Evolutionary conservation across 257 asterid genomes (phyloP), one percentile per base, ranked within the genome.

Genomic region (Marsdenia floribunda): DNA sequence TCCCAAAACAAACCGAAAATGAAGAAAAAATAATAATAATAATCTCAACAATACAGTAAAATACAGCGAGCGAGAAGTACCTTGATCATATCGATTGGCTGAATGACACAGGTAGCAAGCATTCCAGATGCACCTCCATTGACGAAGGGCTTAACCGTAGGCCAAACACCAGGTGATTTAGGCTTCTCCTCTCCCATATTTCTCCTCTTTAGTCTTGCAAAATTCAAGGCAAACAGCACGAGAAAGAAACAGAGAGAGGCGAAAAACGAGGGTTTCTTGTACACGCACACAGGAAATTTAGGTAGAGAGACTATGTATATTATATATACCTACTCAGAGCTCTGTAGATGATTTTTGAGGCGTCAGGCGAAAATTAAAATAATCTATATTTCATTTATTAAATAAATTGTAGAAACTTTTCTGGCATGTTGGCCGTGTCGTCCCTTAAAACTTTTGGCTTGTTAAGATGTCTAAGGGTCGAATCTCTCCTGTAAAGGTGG

Each of bases 21-120:
- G 33, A 29, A 14, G 6, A 55, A n/a, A 59, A 29, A 29, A 29
- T 29, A 29, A 29, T 29, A 29, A 29, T 29, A 22, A 46, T 26
- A 6, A 50, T 10, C 37, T 5, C 26, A 10, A 61, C 21, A 3
- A 52, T 3, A 26, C 67, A 15, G 2, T 2, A 63, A 63, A 2
- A 63, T 24, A 33, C 5, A 5, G 58, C 14, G 12, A 52, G 33
- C 0, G 3, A 0, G 42, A 13, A 42, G 66, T 69, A 94, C 99
- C 99, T 94, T 94, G 81, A 94, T 85, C 99, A 94, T 94, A 78
- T 94, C 99, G 80, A 94, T 83, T 63, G 99, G 99, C 59, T 94
- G 99, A 79, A 94, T 89, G 77, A 90, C 97, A 73, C 97, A 92
- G 58, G 99, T 94, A 16, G 98, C 98, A 38, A 92, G 97, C 99